These are phyloP conservation scores for Nadsonia commutata DNA, from an alignment of 1,139 yeast species.

Conservation along the genomic window DNA sequence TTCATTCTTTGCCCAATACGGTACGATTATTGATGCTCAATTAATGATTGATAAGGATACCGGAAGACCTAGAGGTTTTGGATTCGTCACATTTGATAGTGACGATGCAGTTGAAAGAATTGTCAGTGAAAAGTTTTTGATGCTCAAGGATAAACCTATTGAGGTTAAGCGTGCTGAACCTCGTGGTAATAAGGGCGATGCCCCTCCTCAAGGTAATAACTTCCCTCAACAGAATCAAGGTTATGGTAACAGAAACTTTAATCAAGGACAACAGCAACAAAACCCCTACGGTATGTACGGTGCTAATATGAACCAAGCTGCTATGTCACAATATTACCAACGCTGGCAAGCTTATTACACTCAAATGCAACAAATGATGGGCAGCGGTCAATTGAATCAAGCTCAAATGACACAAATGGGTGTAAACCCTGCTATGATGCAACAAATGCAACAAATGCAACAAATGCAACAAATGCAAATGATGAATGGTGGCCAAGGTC, in stretches of 20 bases:
- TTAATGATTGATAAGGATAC: conserved; percentile 96
- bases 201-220: conserved; percentile 8
- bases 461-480: conserved; percentile 8
- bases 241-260: conserved; percentile 22
- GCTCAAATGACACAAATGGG: conserved; percentile 12
- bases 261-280: conserved; percentile 18
- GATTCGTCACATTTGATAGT: conserved; percentile 90
- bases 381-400: conserved; percentile 24
- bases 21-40: conserved; percentile 91
- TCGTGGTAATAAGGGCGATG: conserved; percentile 26
- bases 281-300: conserved; percentile 16
- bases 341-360: conserved; percentile 59
- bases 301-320: conserved; percentile 26
- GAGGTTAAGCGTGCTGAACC: conserved; percentile 99
- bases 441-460: conserved; percentile 14
- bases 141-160: conserved; percentile 79
- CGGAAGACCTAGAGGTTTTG: conserved; percentile 95
- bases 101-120: conserved; percentile 93
- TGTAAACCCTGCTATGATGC: conserved; percentile 15
- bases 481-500: conserved; percentile 9
- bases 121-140: conserved; percentile 66
- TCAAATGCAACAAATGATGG: conserved; percentile 26
- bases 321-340: conserved; percentile 77
- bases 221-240: conserved; percentile 13
- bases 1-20: conserved; percentile 77